Percentiles rank a stretch among this genome's conserved stretches.
Evolutionary conservation across 441 rosid species (phyloP).

Genomic region (Macaranga tanarius): DNA sequence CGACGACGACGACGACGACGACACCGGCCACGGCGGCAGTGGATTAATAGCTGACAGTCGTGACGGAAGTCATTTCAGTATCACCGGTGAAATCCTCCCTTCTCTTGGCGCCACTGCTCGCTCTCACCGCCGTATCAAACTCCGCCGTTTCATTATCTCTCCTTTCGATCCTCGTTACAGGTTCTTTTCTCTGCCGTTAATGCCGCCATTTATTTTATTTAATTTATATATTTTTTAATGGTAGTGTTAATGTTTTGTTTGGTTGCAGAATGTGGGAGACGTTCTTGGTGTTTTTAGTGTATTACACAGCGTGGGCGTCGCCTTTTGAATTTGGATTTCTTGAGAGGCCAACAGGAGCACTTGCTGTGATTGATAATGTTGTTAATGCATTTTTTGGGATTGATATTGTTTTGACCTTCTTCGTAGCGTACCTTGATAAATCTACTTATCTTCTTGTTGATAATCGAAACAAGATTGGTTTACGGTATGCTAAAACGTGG

Average conservation of each 20-base stretch:
- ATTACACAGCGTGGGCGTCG: constrained; percentile 89
- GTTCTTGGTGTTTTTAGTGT: constrained; percentile 66
- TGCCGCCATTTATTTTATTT: not conserved
- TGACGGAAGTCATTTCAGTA: constrained; percentile 50
- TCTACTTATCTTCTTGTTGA: constrained; percentile 62
- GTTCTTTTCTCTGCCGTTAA: constrained; percentile 22
- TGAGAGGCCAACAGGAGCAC: constrained; percentile 39
- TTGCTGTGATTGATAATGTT: constrained; percentile 54
- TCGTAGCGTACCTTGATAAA: constrained; percentile 78
- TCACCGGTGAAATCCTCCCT: constrained; percentile 62
- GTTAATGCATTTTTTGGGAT: constrained; percentile 64
- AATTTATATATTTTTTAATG: not conserved
- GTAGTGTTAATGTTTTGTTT: not conserved
- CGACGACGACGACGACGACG: not conserved
- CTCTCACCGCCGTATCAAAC: constrained; percentile 36
- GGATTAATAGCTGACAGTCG: constrained; percentile 6
- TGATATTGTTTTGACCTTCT: constrained; percentile 78
- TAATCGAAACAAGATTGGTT: constrained; percentile 56
- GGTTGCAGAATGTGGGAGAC: constrained; percentile 68
- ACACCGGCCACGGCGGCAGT: not conserved
- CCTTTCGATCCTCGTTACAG: constrained; percentile 71
- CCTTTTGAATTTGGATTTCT: constrained; percentile 85
- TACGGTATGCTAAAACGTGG: constrained; percentile 59
- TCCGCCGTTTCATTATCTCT: constrained; percentile 58
- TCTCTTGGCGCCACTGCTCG: constrained; percentile 62